Conservation (phyloP, 805 yeast genomes). For the Myxozyma geophila region DNA sequence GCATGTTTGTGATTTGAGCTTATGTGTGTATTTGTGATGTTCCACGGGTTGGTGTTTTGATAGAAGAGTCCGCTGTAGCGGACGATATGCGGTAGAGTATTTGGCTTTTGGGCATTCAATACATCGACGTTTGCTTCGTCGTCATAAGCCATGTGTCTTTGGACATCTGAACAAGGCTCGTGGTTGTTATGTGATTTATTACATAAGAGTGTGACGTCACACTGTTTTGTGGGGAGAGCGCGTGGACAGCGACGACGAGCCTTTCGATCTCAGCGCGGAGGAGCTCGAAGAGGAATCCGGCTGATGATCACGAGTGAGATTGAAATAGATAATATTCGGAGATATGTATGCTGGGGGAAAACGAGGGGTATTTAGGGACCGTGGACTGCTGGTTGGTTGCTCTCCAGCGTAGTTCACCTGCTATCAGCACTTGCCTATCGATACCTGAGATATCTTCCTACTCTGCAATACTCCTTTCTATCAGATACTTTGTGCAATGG, state of each 20-base stretch:
- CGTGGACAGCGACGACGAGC: neutral
- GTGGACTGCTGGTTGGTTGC: neutral
- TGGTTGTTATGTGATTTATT: neutral
- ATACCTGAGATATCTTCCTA: neutral
- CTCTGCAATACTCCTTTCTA: neutral
- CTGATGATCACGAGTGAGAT: slow-evolving; percentile 1
- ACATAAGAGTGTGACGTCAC: neutral
- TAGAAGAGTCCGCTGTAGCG: neutral
- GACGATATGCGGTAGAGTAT: neutral
- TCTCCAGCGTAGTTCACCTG: neutral
- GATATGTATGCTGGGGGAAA: neutral
- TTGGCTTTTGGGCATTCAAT: neutral
- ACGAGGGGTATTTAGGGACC: neutral
- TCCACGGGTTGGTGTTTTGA: neutral
- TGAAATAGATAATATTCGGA: slow-evolving; percentile 6
- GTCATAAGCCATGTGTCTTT: neutral
- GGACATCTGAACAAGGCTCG: neutral
- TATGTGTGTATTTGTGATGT: too few species aligned
- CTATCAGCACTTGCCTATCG: neutral
- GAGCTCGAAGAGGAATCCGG: neutral
- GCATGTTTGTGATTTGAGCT: too few species aligned
- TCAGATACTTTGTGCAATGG: neutral
- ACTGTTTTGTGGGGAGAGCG: neutral
- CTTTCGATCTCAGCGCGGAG: neutral
- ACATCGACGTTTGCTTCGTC: neutral